Evolutionary conservation across 805 yeast genomes (phyloP).

Genomic region (Metschnikowia lochheadii): DNA sequence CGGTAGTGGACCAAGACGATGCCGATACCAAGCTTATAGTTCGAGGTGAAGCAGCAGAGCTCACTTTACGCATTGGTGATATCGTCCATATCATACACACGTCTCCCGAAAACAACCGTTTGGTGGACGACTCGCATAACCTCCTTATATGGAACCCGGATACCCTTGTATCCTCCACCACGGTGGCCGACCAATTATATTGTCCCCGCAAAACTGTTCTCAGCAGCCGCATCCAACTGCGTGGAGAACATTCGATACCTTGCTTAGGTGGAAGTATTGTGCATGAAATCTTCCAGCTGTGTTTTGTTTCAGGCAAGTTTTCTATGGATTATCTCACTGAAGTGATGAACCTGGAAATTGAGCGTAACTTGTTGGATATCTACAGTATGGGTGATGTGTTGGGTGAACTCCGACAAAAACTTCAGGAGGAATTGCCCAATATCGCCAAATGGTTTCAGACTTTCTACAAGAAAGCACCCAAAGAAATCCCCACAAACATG

Average conservation of each 20-base stretch:
- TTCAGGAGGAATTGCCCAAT: constrained; percentile 47
- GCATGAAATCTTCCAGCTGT: constrained; percentile 69
- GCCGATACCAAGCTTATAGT: constrained; percentile 42
- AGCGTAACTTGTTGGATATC: constrained; percentile 46
- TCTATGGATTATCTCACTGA: constrained; percentile 34
- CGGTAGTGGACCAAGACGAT: constrained; percentile 42
- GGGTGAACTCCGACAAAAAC: constrained; percentile 39
- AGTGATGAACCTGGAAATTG: constrained; percentile 37
- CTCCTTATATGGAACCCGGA: constrained; percentile 85
- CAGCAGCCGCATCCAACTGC: constrained; percentile 49
- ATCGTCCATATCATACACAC: constrained; percentile 60
- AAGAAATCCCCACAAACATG: constrained; percentile 24
- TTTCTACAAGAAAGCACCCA: constrained; percentile 32
- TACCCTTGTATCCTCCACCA: constrained; percentile 72
- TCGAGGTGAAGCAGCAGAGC: constrained; percentile 56
- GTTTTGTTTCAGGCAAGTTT: constrained; percentile 40
- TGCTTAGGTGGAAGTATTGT: constrained; percentile 78
- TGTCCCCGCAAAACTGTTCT: constrained; percentile 74
- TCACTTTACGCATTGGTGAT: constrained; percentile 49
- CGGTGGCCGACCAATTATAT: constrained; percentile 67
- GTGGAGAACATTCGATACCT: constrained; percentile 62
- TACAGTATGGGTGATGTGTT: constrained; percentile 51
- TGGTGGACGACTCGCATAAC: constrained; percentile 55
- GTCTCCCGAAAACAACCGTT: constrained; percentile 29
- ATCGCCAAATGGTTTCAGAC: constrained; percentile 50